Conservation (phyloP, 805 yeast species). For the Kodamaea laetipori region DNA sequence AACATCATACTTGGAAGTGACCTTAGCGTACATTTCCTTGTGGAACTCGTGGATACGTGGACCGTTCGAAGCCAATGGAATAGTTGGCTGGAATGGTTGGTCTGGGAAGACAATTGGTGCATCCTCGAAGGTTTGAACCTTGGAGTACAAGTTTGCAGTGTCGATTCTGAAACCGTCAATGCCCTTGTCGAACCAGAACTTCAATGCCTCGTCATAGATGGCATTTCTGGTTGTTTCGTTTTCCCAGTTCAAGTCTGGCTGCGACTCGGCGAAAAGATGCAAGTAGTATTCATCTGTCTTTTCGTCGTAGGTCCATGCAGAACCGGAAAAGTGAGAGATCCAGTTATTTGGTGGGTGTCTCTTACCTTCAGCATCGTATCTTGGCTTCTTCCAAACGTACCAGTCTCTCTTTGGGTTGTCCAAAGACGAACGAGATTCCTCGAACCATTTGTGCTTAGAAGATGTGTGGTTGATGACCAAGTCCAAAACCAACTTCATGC, state of each 20-base stretch:
- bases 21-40: conserved; percentile 49
- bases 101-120: conserved; percentile 50
- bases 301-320: conserved; percentile 61
- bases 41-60: conserved; percentile 62
- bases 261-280: conserved; percentile 52
- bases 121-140: conserved; percentile 47
- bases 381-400: conserved; percentile 59
- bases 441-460: conserved; percentile 57
- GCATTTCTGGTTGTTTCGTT: conserved; percentile 41
- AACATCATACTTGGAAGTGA: conserved; percentile 48
- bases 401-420: conserved; percentile 60
- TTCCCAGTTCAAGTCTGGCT: conserved; percentile 68
- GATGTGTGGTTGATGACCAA: conserved; percentile 63
- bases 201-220: conserved; percentile 49
- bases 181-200: conserved; percentile 58
- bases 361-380: conserved; percentile 48
- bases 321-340: conserved; percentile 53
- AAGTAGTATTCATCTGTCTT: conserved; percentile 56
- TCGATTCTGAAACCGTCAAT: conserved; percentile 63
- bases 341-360: conserved; percentile 61
- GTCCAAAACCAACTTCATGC: conserved; percentile 54
- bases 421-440: conserved; percentile 53
- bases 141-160: conserved; percentile 55
- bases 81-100: conserved; percentile 42
- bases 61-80: conserved; percentile 41